Evolutionary conservation across 2,329 filamentous ascomycete genomes (phyloP).

Genomic region (Colletotrichum costaricense): DNA sequence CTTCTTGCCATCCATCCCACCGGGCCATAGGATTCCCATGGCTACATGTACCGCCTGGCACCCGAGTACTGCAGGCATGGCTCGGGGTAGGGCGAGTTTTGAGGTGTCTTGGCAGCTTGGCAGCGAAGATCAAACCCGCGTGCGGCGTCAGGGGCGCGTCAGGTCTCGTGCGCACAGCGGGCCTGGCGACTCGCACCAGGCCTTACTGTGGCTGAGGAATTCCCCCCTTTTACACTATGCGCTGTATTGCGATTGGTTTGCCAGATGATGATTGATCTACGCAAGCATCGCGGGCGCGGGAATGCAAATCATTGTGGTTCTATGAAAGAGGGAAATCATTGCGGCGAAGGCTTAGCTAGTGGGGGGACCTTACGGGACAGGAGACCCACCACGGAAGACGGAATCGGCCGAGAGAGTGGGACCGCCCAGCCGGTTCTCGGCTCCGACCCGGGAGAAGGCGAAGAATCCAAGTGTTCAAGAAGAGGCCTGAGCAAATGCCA

Average conservation of each 20-base stretch:
- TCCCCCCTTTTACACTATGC: neutral
- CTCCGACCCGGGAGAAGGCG: neutral
- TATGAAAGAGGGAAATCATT: neutral
- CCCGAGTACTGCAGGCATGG: neutral
- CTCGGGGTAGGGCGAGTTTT: neutral
- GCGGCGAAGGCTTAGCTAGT: neutral
- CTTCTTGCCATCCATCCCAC: neutral
- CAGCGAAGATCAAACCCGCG: constrained; percentile 31
- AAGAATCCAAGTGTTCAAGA: neutral
- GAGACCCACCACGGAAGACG: neutral
- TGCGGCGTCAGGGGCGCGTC: constrained; percentile 27
- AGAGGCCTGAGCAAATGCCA: neutral
- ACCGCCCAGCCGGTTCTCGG: neutral
- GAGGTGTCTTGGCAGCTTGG: constrained; percentile 28
- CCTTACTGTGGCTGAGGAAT: neutral
- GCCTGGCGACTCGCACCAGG: neutral
- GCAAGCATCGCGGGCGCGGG: constrained; percentile 28
- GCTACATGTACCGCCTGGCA: neutral
- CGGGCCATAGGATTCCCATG: neutral
- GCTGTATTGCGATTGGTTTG: constrained; percentile 16
- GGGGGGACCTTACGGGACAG: neutral
- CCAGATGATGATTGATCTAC: constrained; percentile 18
- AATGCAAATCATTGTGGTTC: constrained; percentile 17
- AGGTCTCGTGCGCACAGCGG: constrained; percentile 1
- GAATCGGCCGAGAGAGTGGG: constrained; percentile 9